Conservation (phyloP, 768 basidiomycete genomes). For the Mrakia blollopis region DNA sequence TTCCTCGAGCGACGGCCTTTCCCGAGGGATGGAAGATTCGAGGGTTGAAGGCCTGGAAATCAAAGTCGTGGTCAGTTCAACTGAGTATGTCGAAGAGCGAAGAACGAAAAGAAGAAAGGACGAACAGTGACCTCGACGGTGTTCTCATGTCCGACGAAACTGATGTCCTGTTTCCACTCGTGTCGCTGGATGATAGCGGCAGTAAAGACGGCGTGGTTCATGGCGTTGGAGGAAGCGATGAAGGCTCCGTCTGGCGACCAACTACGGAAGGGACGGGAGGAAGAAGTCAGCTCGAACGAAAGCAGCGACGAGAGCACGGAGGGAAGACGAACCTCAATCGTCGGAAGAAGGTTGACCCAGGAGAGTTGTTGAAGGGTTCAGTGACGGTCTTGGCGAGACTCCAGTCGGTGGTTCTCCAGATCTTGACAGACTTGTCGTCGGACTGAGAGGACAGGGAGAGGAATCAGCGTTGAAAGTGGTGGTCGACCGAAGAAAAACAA, state of each 20-base stretch:
- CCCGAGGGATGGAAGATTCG: conserved; percentile 83
- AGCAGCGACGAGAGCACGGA: neutral
- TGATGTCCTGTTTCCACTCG: conserved; percentile 80
- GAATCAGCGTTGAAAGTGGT: neutral
- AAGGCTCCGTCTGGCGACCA: conserved; percentile 99
- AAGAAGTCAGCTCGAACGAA: neutral
- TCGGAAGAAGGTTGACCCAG: conserved; percentile 89
- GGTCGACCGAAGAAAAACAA: neutral
- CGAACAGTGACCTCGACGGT: conserved; percentile 91
- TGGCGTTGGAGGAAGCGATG: conserved; percentile 94
- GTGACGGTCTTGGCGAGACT: conserved; percentile 71
- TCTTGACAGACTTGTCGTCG: conserved; percentile 91
- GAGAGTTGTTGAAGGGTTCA: conserved; percentile 89
- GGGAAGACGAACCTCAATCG: conserved; percentile 61
- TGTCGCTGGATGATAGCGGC: conserved; percentile 88
- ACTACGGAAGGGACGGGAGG: conserved; percentile 47
- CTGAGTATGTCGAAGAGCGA: neutral
- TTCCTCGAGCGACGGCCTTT: conserved; percentile 41
- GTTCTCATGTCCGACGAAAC: conserved; percentile 93
- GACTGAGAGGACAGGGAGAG: conserved; percentile 52
- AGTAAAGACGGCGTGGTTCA: conserved; percentile 95
- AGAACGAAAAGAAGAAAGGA: conserved; percentile 15
- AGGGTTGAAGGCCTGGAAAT: conserved; percentile 75
- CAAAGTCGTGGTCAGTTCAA: neutral
- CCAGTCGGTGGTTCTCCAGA: conserved; percentile 96